Conservation (phyloP, 73 alveolate species). For the Durusdinium trenchii region DNA sequence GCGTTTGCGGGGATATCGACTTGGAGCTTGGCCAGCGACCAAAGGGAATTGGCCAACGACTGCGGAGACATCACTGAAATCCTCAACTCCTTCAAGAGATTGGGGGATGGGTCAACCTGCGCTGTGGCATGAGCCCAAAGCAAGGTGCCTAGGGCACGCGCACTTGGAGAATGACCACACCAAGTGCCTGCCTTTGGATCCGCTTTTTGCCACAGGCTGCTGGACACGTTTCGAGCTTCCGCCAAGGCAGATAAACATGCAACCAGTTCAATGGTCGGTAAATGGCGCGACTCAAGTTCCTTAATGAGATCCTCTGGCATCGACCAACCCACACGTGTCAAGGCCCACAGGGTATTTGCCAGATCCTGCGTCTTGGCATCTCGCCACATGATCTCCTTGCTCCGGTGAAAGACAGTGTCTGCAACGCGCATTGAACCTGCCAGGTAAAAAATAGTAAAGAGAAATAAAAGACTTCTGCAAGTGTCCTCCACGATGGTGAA, state of each 20-base stretch:
- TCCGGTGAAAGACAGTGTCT: constrained; percentile 36
- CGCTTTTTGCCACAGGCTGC: constrained; percentile 47
- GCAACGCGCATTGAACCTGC: constrained; percentile 73
- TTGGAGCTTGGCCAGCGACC: constrained; percentile 86
- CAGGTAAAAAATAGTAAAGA: no score
- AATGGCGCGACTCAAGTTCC: constrained; percentile 24
- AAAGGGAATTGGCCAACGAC: constrained; percentile 71
- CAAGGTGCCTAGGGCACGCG: constrained; percentile 46
- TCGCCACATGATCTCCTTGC: neutral
- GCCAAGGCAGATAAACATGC: constrained; percentile 74
- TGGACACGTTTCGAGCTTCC: constrained; percentile 33
- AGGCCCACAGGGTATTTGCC: constrained; percentile 82
- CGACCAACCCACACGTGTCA: constrained; percentile 7
- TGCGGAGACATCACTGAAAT: constrained; percentile 60
- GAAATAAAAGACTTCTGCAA: no score
- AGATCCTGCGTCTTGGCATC: constrained; percentile 69
- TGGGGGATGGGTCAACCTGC: constrained; percentile 23
- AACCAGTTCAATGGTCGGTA: constrained; percentile 26
- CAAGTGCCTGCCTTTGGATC: neutral
- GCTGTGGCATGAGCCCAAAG: constrained; percentile 73
- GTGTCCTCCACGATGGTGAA: no score
- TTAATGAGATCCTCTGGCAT: constrained; percentile 5
- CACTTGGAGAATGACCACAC: neutral
- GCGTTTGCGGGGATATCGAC: neutral
- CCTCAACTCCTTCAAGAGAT: neutral